Conservation (phyloP, 176 grass and related monocot genomes). For the Juncus effusus region DNA sequence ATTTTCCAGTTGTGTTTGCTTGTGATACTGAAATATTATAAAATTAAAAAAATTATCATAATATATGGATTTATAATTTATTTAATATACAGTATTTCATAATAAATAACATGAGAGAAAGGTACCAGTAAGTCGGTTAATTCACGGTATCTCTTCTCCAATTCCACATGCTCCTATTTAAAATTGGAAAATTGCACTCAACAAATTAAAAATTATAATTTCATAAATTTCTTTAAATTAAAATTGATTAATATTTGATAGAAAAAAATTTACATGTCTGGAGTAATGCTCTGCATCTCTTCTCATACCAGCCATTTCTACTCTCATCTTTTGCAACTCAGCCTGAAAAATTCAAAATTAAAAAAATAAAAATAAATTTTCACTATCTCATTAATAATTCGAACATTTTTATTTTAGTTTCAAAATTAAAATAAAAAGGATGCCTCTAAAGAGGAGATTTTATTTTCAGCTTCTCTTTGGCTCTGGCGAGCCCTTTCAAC, state of each 20-base stretch:
- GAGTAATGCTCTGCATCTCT: conserved; percentile 98
- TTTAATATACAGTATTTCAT: background rate
- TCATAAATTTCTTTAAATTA: conserved; percentile 23
- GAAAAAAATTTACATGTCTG: conserved; percentile 64
- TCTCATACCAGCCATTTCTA: conserved; percentile 99
- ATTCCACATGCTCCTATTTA: conserved; percentile 89
- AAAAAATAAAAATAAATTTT: conserved; percentile 26
- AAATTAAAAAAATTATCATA: conserved; percentile 7
- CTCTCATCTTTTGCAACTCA: conserved; percentile 98
- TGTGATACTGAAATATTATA: conserved; percentile 78
- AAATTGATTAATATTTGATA: background rate
- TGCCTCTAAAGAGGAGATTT: conserved; percentile 82
- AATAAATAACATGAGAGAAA: conserved; percentile 7
- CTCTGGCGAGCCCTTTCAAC: conserved; percentile 83
- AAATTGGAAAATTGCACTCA: conserved; percentile 11
- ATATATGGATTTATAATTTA: conserved; percentile 7
- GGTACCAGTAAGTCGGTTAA: conserved; percentile 95
- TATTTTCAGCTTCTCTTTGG: conserved; percentile 92
- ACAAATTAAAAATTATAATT: background rate
- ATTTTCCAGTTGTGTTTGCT: conserved; percentile 96
- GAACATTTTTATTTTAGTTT: conserved; percentile 9
- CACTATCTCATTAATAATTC: background rate
- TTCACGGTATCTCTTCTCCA: conserved; percentile 98
- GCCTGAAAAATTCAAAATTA: conserved; percentile 46
- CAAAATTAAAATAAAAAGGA: conserved; percentile 30